These are phyloP conservation scores for Ustilago tritici DNA, from an alignment of 1,284 basidiomycete genomes.

Conservation along the genomic window DNA sequence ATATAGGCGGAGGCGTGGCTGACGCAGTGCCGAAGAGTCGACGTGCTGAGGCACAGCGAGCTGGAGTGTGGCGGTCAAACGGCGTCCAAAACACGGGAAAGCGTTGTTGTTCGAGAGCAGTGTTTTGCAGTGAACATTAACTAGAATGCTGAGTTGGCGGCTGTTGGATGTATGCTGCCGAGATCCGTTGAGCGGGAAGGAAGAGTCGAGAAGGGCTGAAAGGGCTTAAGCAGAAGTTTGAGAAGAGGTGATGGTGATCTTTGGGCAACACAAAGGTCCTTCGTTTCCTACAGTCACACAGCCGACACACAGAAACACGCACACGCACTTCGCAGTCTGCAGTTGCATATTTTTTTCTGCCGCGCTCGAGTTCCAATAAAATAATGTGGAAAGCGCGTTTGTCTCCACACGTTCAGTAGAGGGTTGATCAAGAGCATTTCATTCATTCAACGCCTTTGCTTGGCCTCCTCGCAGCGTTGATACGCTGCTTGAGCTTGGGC, in stretches of 20 bases:
- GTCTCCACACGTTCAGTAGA: slow-evolving; percentile 14
- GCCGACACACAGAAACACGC: slow-evolving; percentile 8
- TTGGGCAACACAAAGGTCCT: slow-evolving; percentile 26
- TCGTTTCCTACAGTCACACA: slow-evolving; percentile 11
- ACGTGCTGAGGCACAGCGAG: background rate
- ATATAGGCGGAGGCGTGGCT: slow-evolving; percentile 17
- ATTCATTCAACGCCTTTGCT: background rate
- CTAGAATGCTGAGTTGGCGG: background rate
- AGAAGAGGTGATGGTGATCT: slow-evolving; percentile 31
- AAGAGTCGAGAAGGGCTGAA: background rate
- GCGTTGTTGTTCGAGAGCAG: background rate
- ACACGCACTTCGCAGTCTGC: slow-evolving; percentile 1
- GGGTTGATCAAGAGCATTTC: background rate
- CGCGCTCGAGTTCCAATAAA: slow-evolving; percentile 14
- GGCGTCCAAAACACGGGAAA: background rate
- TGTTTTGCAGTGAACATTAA: background rate
- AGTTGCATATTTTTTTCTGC: slow-evolving; percentile 6
- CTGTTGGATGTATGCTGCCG: background rate
- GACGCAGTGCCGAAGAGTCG: background rate
- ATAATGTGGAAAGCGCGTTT: slow-evolving; percentile 7
- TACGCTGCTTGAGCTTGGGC: background rate
- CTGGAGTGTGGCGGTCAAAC: background rate
- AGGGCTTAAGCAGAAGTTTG: slow-evolving; percentile 10
- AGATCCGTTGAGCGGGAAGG: background rate
- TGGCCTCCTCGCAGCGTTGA: background rate